Evolutionary conservation across 129 eudicot species (phyloP), one percentile per base, ranked within the genome.

Genomic region (Flaveria robusta): DNA sequence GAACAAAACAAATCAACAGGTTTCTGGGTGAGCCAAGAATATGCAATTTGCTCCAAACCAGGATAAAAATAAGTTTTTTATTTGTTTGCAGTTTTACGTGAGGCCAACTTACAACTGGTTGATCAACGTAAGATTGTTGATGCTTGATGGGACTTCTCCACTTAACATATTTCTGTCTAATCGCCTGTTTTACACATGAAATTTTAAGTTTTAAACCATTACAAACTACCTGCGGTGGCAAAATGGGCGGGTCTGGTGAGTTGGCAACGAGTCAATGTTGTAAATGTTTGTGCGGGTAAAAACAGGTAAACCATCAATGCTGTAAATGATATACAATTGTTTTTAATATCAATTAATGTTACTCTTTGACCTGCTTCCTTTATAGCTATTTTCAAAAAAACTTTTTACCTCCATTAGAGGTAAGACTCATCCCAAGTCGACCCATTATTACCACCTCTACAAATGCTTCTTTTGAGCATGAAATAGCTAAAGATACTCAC

Each of bases 31-130:
- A 49, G 54, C 54, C 4, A 58, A 51, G 26, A 54, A 58, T 31
- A 56, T 20, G 68, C 68, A 29, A 68, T 16, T 72, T 50, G 41
- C 11, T 7, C 49, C 5, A 27, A 69, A 56, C 37, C 39, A 2
- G 14, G 59, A 42, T 15, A 20, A 77, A 67, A 37, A 13, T 52
- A 51, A 41, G 65, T 9, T 42, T 41, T 27, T n/a, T 70, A 46
- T 42, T 39, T 26, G 2, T 65, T 9, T 65, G 14, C 27, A 43
- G 26, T 9, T 46, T n/a, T 65, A 64, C 74, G 37, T 20, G 37
- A 20, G 69, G 31, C 51, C 66, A 75, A 88, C 98, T 87, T 88
- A 93, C 98, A 93, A 83, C 70, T 87, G 90, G 49, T 39, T 83
- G 56, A 93, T 64, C 60, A 7, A 9, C 43, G 78, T 82, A 81